Evolutionary conservation across 1,284 basidiomycete genomes (phyloP).

Genomic region (Pseudozyma hubeiensis): DNA sequence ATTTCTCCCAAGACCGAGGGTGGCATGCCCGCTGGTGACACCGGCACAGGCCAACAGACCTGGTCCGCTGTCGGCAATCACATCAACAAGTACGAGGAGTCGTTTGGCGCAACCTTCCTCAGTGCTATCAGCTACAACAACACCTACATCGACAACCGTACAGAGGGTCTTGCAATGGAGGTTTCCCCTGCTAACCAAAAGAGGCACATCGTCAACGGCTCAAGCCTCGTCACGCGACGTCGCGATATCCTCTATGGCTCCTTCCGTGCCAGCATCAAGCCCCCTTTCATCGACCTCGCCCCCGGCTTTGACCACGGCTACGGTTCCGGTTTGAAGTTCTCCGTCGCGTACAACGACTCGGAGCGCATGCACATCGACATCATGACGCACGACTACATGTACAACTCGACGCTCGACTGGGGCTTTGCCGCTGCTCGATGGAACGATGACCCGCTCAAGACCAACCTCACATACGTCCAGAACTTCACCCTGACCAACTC

Average conservation of each 20-base stretch:
- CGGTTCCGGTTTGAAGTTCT: constrained; percentile 47
- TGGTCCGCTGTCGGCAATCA: constrained; percentile 51
- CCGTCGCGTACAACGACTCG: constrained; percentile 42
- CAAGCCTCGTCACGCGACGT: constrained; percentile 47
- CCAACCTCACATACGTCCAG: constrained; percentile 42
- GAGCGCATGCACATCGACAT: constrained; percentile 47
- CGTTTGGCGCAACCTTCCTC: constrained; percentile 50
- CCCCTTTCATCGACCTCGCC: constrained; percentile 34
- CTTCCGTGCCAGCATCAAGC: constrained; percentile 52
- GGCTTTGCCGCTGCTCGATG: constrained; percentile 42
- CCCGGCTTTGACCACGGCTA: constrained; percentile 26
- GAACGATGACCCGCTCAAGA: constrained; percentile 43
- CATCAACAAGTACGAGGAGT: constrained; percentile 54
- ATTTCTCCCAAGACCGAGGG: constrained; percentile 46
- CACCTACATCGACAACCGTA: constrained; percentile 46
- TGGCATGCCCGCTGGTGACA: constrained; percentile 27
- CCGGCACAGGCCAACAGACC: constrained; percentile 44
- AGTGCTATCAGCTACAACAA: constrained; percentile 53
- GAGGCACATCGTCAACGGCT: constrained; percentile 48
- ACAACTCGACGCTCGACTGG: constrained; percentile 54
- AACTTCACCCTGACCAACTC: constrained; percentile 43
- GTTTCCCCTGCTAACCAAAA: constrained; percentile 44
- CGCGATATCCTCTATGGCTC: constrained; percentile 61
- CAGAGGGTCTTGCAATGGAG: constrained; percentile 51
- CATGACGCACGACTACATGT: constrained; percentile 41